Base-by-base conservation (phyloP, 1,284 basidiomycete species). In the Heterobasidion parviporum region DNA sequence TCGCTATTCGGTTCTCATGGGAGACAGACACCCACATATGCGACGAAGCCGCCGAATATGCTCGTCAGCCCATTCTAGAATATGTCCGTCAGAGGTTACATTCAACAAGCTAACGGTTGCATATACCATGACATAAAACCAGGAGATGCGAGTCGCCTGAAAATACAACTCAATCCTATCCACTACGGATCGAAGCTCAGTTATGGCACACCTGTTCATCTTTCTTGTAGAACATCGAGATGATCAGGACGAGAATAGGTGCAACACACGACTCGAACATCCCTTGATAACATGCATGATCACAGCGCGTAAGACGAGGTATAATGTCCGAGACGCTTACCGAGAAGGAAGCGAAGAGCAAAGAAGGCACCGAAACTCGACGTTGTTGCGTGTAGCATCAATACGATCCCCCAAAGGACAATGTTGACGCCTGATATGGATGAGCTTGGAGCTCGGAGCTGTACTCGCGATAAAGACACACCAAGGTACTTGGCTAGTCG, bases 151-250 rank as follows among this genome's bases (percentile, higher is more conserved):
- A 14, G 70, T 74, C 0, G 78, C 80, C 76, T 83, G 54, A 45
- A 54, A 15, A n/a, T 26, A 15, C 9, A 35, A 34, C 32, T 43
- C 15, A 33, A 52, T 43, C 38, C 16, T 38, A 12, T n/a, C 26
- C 49, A 50, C 20, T 26, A 26, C 26, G 4, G 26, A 26, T 26
- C 4, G 26, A 26, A 26, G 26, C 26, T 26, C 26, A 26, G 26
- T 26, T 26, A 26, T 26, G 5, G 52, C 67, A 41, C 50, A 74
- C 80, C 70, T 87, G 85, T 61, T 87, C 84, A 54, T 83, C 71
- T 67, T 84, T 86, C 70, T 81, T 83, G 66, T 86, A 86, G 65
- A 84, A 85, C 78, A 83, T 84, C 6, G 80, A 79, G 38, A 87
- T 78, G 52, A 85, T 76, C 49, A 85, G 67, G 62, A 87, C 80